Base-by-base conservation (phyloP, 768 basidiomycete genomes). In the Mycena floridula region DNA sequence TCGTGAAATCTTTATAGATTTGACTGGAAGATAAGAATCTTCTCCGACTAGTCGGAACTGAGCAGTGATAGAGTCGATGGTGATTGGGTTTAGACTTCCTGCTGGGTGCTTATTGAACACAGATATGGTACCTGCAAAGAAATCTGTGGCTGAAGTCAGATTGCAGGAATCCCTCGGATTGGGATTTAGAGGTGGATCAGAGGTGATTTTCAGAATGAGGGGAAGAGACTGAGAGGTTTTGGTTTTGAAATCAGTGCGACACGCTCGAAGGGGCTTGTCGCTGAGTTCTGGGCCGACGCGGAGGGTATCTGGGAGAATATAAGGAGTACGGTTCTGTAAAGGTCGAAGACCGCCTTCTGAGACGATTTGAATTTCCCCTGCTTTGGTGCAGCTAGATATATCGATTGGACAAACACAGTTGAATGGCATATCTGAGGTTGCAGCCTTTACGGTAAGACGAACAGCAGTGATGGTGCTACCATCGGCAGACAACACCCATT, bases 211-310 rank as follows among this genome's bases (percentile, higher is more conserved):
- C 22, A 70, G 53, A 35, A 68, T 57, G 23, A 67, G 55, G 18
- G 60, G 61, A 12, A 68, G 50, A 8, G 50, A 40, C 1, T 61
- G 52, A 3, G 63, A 50, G 4, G 60, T 60, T 13, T 58, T 49
- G 2, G 67, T 67, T 47, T 66, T 68, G 57, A 70, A 70, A 35
- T 68, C 61, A 22, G 61, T 68, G 20, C 65, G 66, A 7, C 54
- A 51, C 18, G 55, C 46, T 6, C 68, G 63, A 20, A 56, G 40
- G 28, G 54, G 60, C 8, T 49, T 53, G 41, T 67, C 64, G 16
- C 46, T 59, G 12, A 69, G 49, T n/a, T 54, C 60, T 18, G 66
- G 63, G 13, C 62, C 59, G 35, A 66, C 47, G 3, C 64, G 60
- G 32, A 66, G 44, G 5, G 54, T 60, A 30, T 56, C 56, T 5